Percentiles rank a stretch among this genome's conserved stretches.
Evolutionary conservation across 75 land plant species (phyloP).

Genomic region (Adiantum capillusveneris): DNA sequence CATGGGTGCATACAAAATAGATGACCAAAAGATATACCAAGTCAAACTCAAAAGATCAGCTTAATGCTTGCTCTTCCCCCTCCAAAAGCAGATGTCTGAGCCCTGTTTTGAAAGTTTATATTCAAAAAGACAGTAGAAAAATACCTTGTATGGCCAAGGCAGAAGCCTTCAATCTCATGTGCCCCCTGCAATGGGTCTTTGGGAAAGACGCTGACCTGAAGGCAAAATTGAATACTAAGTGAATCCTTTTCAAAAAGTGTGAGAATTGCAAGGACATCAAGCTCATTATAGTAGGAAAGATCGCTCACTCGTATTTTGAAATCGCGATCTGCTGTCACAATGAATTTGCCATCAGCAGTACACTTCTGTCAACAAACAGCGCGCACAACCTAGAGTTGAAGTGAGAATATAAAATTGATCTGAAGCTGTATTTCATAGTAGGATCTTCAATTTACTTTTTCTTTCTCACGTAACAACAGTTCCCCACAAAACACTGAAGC

Average conservation of each 20-base stretch:
- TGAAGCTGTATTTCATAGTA: no score
- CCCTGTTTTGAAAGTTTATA: background rate
- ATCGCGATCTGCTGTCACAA: slow-evolving; percentile 82
- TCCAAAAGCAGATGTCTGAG: background rate
- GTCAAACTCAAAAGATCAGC: no score
- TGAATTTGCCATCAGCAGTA: slow-evolving; percentile 62
- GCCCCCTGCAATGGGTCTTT: slow-evolving; percentile 25
- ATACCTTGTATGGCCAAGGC: slow-evolving; percentile 39
- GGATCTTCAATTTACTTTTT: no score
- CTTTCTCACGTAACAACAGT: no score
- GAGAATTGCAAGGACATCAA: background rate
- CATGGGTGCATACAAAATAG: no score
- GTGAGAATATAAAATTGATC: no score
- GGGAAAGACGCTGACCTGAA: slow-evolving; percentile 31
- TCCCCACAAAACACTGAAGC: no score
- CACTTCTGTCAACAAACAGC: slow-evolving; percentile 50
- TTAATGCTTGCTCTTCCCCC: no score
- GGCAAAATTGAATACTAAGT: background rate
- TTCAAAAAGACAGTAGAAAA: background rate
- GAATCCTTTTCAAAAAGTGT: background rate
- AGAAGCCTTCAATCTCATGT: slow-evolving; percentile 27
- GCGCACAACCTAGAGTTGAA: no score
- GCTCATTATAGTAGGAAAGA: background rate
- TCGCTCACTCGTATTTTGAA: slow-evolving; percentile 79
- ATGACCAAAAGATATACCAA: no score